Evolutionary conservation across 441 rosid species (phyloP), one percentile per base, ranked within the genome.

Genomic region (Pelargonium citronellum): DNA sequence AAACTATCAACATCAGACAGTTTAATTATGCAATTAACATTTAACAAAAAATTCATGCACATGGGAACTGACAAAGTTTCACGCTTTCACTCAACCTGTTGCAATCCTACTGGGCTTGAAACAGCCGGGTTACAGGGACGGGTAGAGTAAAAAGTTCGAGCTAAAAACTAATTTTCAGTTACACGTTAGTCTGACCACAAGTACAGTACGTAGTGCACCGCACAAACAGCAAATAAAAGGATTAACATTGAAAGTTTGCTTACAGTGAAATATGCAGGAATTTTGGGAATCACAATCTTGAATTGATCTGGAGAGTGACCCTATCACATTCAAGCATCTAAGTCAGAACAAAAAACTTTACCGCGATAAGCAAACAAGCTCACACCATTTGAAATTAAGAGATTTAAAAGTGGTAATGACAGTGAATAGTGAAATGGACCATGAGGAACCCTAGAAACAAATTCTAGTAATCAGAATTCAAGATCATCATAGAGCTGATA

Each of bases 221-320:
- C 46, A 27, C 17, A 62, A 19, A 62, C 16, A 22, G 17, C 46
- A 66, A 37, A 66, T 34, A 46, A 49, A 63, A 61, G 24, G 10
- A 19, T n/a, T 64, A 11, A 34, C 15, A 60, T 71, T 37, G 66
- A 67, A 69, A 63, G 68, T 69, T 72, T 60, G 20, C 76, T 57
- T 92, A 95, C 99, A 81, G 99, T 92, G 77, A 95, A 95, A 85
- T 95, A 95, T 27, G 95, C 94, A 77, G 97, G 96, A 77, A 95
- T 89, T 83, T 83, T 89, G 24, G 88, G 90, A 79, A 95, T 89
- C 63, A 77, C 73, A 70, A 95, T 89, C 89, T 87, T 95, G 88
- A 92, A 95, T 64, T 95, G 99, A 80, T 91, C 87, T 46, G 98
- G 93, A 75, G 83, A 72, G 74, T 71, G 86, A 62, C 86, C 96